Base-by-base conservation (phyloP, 2,329 filamentous ascomycete genomes). In the Fusarium miscanthi region DNA sequence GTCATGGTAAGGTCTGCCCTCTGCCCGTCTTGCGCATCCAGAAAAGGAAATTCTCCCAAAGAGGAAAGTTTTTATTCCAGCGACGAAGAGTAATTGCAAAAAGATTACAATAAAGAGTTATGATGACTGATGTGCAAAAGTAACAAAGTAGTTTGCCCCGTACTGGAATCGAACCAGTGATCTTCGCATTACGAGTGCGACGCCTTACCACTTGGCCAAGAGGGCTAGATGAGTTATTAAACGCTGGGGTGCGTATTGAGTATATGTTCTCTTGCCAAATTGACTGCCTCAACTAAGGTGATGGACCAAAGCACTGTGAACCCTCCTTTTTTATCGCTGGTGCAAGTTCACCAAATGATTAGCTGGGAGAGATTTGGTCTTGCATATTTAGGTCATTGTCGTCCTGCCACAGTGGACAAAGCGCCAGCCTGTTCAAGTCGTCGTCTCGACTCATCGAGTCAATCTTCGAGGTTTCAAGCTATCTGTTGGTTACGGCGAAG, bases 101-200 rank as follows among this genome's bases (percentile, higher is more conserved):
- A 38, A 14, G 4, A 4, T 27, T 9, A 8, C 0, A 0, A 27
- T 21, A 3, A 19, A 37, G 8, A 21, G 8, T 35, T 17, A 1
- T 10, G 2, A 2, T 3, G 9, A 48, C 23, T 5, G 23, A 25
- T 14, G 12, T 3, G 30, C n/a, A 45, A 45, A 67, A 60, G 54
- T 45, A 45, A n/a, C 16, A 0, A 10, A 8, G 4, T 7, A 17
- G 8, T 1, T 5, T 76, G 74, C 74, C 73, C 69, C 63, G 63
- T 74, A 69, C 60, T 63, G 66, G 74, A 76, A 73, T 76, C 66
- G 74, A 76, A 76, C 74, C 69, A 59, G 58, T 69, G 74, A 76
- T 76, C 74, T 76, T 76, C 63, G 64, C 74, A 76, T 76, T 76
- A 76, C 74, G 74, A 76, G 74, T 76, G 74, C 64, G 63, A 76